Conservation (phyloP, 208 protist species). For the Angomonas ambiguus region DNA sequence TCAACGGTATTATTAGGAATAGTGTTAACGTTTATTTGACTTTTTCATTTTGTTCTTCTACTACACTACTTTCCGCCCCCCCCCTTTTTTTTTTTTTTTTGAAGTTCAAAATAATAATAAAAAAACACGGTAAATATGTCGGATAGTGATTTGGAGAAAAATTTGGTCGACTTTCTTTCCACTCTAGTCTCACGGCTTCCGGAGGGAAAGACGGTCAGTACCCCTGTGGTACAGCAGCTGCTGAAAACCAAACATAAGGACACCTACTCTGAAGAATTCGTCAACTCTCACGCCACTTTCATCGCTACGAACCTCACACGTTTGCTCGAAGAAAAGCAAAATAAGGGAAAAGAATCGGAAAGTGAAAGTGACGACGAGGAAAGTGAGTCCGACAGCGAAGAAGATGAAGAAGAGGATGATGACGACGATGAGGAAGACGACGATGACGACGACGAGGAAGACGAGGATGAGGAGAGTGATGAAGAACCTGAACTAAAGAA, state of each 20-base stretch:
- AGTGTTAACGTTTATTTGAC: too few species aligned
- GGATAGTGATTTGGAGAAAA: conserved; percentile 46
- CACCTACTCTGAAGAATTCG: conserved; percentile 53
- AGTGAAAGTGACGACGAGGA: conserved; percentile 17
- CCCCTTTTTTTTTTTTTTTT: not conserved
- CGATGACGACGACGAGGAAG: conserved; percentile 28
- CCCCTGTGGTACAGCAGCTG: conserved; percentile 62
- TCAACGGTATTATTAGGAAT: too few species aligned
- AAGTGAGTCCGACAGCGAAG: conserved; percentile 30
- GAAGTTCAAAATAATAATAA: not conserved
- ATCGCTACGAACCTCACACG: conserved; percentile 41
- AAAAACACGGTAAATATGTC: conserved; percentile 8
- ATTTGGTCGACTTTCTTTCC: conserved; percentile 57
- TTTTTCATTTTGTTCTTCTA: not conserved
- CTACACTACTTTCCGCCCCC: not conserved
- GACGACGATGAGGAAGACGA: conserved; percentile 38
- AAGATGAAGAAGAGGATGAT: conserved; percentile 25
- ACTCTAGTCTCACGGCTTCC: conserved; percentile 65
- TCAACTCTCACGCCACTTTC: conserved; percentile 37
- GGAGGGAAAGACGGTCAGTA: conserved; percentile 64
- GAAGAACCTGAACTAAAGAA: conserved; percentile 46
- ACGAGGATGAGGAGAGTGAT: conserved; percentile 19
- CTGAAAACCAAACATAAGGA: conserved; percentile 54
- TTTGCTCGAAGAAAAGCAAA: conserved; percentile 22
- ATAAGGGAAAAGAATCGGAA: conserved; percentile 1